Base-by-base conservation (phyloP, 257 asterid genomes). In the Oldenlandia corymbosa region DNA sequence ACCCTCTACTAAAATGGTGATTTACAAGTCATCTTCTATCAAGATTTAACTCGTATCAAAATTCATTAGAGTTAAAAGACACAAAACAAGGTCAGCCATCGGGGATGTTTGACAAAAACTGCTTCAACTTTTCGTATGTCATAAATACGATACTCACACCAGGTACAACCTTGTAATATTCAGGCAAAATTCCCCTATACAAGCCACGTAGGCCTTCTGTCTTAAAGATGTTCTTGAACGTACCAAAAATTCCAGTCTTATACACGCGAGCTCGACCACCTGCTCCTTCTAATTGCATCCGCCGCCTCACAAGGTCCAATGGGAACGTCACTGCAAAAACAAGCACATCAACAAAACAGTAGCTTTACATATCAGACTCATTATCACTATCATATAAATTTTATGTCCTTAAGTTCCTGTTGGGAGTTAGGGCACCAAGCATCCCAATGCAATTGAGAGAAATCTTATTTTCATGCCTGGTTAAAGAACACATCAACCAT, bases 201-300 rank as follows among this genome's bases (percentile, higher is more conserved):
- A 88, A 67, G 52, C 96, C 94, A 8, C 78, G 78, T 24, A 79
- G 41, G 36, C 96, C 90, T 78, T 86, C 95, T 23, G 71, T 61
- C 43, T 58, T 67, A 62, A 81, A 68, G 54, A 88, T 86, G 61
- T 83, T 84, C 71, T 76, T 76, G 37, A 88, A 62, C 32, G 96
- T 68, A 31, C 92, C 95, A 23, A 82, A 60, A 51, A 88, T 68
- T 23, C 92, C 95, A 1, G 83, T 67, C 68, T 71, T 77, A 52
- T 88, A 88, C 28, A 88, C 85, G 43, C 73, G 88, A n/a, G 86
- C 83, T 56, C 90, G 77, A 36, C 96, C 95, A 64, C 90, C 92
- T 5, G 90, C 96, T 70, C 95, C 95, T 82, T 88, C 94, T 83
- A 88, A 73, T 75, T 88, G 96, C 90, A 88, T 85, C 65, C 96